Evolutionary conservation across 2,329 filamentous ascomycete species (phyloP), one percentile per base, ranked within the genome.

Genomic region (Basipetospora chlamydospora): DNA sequence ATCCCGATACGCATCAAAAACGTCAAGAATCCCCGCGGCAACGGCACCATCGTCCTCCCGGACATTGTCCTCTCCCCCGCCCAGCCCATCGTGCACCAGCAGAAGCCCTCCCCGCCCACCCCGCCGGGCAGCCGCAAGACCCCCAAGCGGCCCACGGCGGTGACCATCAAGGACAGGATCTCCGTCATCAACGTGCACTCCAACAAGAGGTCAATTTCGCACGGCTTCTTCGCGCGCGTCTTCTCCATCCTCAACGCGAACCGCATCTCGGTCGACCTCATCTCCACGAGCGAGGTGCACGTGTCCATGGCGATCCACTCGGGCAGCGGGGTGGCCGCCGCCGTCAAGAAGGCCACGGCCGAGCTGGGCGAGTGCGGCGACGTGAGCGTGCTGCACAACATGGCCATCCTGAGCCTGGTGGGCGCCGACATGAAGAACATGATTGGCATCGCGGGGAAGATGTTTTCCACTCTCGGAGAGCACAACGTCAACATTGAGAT

Each of bases 341-440:
- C 75, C 41, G 73, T 87, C 44, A 62, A 80, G 39, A 67, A 66
- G 41, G 80, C 79, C 0, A 76, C 80, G 41, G 64, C 73, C 41
- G 82, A 90, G 50, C 64, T 98, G 18, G 66, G 74, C 41, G 73
- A 80, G 43, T 87, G 83, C 49, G 90, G 90, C 8, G 82, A 90
- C 28, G 87, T 98, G 38, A 92, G 90, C 52, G 77, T 96, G 26
- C 73, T 95, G 22, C 73, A 79, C 3, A 75, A 86, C 51, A 95
- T 98, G 87, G 86, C 88, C 7, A 98, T 98, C 52, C 68, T 98
- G 42, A 94, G 85, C 50, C 63, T 98, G 36, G 88, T 98, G 1
- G 90, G 90, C 33, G 83, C 84, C 42, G 85, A 96, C 58, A 84
- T 98, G 78, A 93, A 94, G 66, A 90, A 94, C 58, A 95, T 96